Percentiles rank a stretch among this genome's conserved stretches.
Evolutionary conservation across 192 early-diverging fungal species (phyloP).

Genomic region (Mortierella hygrophila): DNA sequence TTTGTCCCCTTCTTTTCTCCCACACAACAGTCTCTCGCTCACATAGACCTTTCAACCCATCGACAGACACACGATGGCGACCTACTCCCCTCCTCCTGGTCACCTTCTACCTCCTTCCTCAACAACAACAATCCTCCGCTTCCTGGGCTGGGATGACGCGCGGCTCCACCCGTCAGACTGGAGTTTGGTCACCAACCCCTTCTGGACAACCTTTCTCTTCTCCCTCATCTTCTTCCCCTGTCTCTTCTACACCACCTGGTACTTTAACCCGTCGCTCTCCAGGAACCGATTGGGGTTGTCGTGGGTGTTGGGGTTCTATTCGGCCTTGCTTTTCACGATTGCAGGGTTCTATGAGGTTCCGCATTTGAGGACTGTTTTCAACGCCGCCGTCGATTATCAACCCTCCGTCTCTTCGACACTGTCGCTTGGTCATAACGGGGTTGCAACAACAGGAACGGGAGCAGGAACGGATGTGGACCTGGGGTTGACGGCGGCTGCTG

Average conservation of each 20-base stretch:
- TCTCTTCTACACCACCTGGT: constrained; percentile 50
- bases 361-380: constrained; percentile 41
- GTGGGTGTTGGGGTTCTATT: constrained; percentile 48
- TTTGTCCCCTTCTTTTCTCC: no score
- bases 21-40: neutral
- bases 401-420: neutral
- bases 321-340: constrained; percentile 32
- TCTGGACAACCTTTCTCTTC: constrained; percentile 42
- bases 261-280: constrained; percentile 39
- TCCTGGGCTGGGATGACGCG: constrained; percentile 31
- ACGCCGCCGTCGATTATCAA: constrained; percentile 34
- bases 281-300: constrained; percentile 52
- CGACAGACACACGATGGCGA: neutral
- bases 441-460: neutral
- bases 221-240: constrained; percentile 33
- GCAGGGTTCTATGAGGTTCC: constrained; percentile 42
- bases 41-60: neutral
- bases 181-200: constrained; percentile 34
- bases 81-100: neutral
- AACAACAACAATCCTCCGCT: constrained; percentile 1
- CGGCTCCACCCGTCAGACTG: constrained; percentile 39
- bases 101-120: neutral
- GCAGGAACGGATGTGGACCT: neutral
- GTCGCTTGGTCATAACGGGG: no score
- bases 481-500: neutral